Evolutionary conservation across 805 yeast species (phyloP), one percentile per base, ranked within the genome.

Genomic region (Debaryomyces tyrocola): DNA sequence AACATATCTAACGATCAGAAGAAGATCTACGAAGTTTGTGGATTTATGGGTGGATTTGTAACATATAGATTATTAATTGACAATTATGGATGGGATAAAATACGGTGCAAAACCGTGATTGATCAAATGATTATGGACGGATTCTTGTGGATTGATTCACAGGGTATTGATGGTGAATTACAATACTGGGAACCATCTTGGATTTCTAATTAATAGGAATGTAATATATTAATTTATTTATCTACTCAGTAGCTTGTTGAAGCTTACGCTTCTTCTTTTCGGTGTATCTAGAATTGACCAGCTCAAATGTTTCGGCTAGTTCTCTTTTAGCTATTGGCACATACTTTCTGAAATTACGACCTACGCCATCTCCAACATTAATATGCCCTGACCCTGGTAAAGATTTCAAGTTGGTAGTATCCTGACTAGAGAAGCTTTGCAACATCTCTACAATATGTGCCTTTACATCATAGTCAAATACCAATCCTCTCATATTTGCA

Each of bases 121-220:
- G 84, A 87, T 33, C 92, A 87, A 39, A 83, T 92, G 89, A 85
- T 91, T 1, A 74, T 85, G 51, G 77, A 77, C 42, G 97, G 98
- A 3, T 73, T 90, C 44, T 67, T 92, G 11, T 92, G 99, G 99
- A 69, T 90, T 0, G 98, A 91, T 60, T 65, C 67, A 6, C 67
- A 58, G 41, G 84, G 77, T 43, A 66, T 55, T 1, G 17, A 64
- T 60, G 14, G 63, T 60, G 84, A 79, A 53, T 58, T 55, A 11
- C 70, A 70, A 45, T 87, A 76, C 55, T 87, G 92, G 92, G 88
- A 83, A 50, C 89, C 91, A 0, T 77, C 87, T 1, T 84, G 89
- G 89, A 82, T 85, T 24, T 63, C 67, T 11, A 48, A 34, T 27
- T 46, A 35, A 33, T 15, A 18, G 17, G 5, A 18, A 33, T 36